Evolutionary conservation across 768 basidiomycete genomes (phyloP), one percentile per base, ranked within the genome.

Genomic region (Trametes punicea): DNA sequence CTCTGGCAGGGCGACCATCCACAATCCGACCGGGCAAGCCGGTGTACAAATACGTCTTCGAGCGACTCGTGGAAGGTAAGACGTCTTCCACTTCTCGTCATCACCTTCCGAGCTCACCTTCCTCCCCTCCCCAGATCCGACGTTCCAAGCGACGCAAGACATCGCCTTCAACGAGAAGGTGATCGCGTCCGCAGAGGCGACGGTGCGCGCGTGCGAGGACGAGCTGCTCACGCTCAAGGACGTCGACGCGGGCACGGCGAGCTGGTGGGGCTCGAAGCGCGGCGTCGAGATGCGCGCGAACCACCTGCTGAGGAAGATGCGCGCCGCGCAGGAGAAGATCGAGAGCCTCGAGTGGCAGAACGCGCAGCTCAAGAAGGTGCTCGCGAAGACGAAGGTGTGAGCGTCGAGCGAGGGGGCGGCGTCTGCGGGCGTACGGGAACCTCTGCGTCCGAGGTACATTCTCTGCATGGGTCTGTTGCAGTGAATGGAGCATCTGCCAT

Each of bases 1-100:
- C 25, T 11, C 7, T 20, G 27, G 13, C 61, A 89, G 93, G 93
- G 27, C 85, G 92, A 15, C 90, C 95, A 1, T 85, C 91, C 2
- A 79, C 77, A 2, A 89, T 98, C 62, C 79, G 82, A 41, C 92
- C 97, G 1, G 97, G 97, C 26, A 94, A 88, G 70, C 97, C 97
- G 0, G 84, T 98, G 0, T 88, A 90, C 66, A 81, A 81, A 71
- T 88, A 83, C 65, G 92, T 91, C 4, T 99, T 97, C 68, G 79
- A 90, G 62, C 79, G 83, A 38, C 78, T 98, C 2, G 87, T 88
- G 0, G 75, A 85, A 42, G 94, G 93, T 90, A 62, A 40, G 77
- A 64, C 39, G 7, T 11, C 15, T 10, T 3, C 30, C 33, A 6
- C 21, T 41, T 21, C 6, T 36, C 27, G 25, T 39, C 9, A 26